Evolutionary conservation across 192 early-diverging fungal species (phyloP).

Genomic region (Backusella circina): DNA sequence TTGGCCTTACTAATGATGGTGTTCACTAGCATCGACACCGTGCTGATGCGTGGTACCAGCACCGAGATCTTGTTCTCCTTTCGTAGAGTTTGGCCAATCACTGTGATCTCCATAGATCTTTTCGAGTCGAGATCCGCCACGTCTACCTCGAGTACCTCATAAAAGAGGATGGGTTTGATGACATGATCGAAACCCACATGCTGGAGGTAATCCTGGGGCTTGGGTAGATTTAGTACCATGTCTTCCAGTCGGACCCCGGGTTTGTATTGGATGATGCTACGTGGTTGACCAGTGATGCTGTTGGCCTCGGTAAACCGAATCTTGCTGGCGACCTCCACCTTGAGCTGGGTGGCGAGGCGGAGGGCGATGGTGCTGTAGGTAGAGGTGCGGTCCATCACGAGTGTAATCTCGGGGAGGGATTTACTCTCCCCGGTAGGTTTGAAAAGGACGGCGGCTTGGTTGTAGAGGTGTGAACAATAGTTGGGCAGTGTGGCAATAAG

Average conservation of each 20-base stretch:
- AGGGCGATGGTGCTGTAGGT: slow-evolving; percentile 60
- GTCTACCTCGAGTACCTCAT: slow-evolving; percentile 83
- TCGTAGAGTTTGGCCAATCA: slow-evolving; percentile 61
- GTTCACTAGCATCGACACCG: background rate
- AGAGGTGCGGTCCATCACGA: slow-evolving; percentile 56
- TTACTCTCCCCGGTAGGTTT: slow-evolving; percentile 21
- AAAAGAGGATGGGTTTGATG: slow-evolving; percentile 53
- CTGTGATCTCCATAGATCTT: slow-evolving; percentile 62
- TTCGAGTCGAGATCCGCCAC: slow-evolving; percentile 82
- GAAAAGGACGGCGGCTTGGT: background rate
- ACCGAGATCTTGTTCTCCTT: slow-evolving; percentile 50
- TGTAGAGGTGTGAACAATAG: background rate
- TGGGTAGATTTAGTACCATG: slow-evolving; percentile 25
- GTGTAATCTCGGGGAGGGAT: background rate
- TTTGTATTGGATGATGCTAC: slow-evolving; percentile 14
- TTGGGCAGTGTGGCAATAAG: background rate
- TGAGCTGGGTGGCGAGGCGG: slow-evolving; percentile 58
- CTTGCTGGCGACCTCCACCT: slow-evolving; percentile 55
- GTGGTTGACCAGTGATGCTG: slow-evolving; percentile 17
- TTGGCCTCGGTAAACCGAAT: slow-evolving; percentile 63
- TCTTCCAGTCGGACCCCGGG: slow-evolving; percentile 21
- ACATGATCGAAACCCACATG: slow-evolving; percentile 5
- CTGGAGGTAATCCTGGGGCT: slow-evolving; percentile 12
- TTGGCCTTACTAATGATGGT: slow-evolving; percentile 9
- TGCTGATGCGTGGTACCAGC: slow-evolving; percentile 4